These are phyloP conservation scores for Penicillium pulvis DNA, from an alignment of 495 filamentous ascomycete genomes.

Conservation along the genomic window DNA sequence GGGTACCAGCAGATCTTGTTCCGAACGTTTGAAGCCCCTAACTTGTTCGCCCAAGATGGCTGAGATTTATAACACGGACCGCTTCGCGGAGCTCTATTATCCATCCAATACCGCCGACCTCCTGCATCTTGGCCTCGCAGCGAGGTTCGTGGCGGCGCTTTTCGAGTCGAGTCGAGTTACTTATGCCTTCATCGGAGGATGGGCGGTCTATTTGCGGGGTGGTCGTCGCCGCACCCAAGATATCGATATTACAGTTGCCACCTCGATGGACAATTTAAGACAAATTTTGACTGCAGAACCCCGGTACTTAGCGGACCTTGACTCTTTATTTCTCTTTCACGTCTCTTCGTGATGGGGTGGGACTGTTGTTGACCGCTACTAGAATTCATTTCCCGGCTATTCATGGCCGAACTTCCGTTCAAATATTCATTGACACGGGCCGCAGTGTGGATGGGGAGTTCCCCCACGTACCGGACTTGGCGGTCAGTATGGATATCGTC, in stretches of 20 bases:
- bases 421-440: slow-evolving; percentile 27
- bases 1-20: slow-evolving; percentile 7
- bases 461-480: slow-evolving; percentile 24
- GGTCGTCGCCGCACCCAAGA: slow-evolving; percentile 23
- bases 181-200: slow-evolving; percentile 27
- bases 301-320: slow-evolving; percentile 15
- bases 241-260: slow-evolving; percentile 26
- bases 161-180: slow-evolving; percentile 25
- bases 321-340: background rate
- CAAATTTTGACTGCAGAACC: slow-evolving; percentile 24
- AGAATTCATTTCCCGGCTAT: slow-evolving; percentile 27
- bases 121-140: slow-evolving; percentile 25
- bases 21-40: slow-evolving; percentile 2
- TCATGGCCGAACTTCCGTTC: slow-evolving; percentile 24
- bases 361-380: slow-evolving; percentile 9
- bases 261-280: slow-evolving; percentile 23
- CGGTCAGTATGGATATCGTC: slow-evolving; percentile 28
- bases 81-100: slow-evolving; percentile 28
- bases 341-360: background rate
- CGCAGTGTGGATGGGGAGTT: slow-evolving; percentile 23
- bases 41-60: slow-evolving; percentile 19
- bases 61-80: slow-evolving; percentile 29
- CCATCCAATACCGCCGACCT: slow-evolving; percentile 28
- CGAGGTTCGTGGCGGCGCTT: slow-evolving; percentile 23
- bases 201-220: slow-evolving; percentile 26